Percentiles rank a stretch among this genome's conserved stretches.
These are phyloP conservation scores for Naganishia sp. DNA, from an alignment of 1,284 basidiomycete species.

Conservation along the genomic window DNA sequence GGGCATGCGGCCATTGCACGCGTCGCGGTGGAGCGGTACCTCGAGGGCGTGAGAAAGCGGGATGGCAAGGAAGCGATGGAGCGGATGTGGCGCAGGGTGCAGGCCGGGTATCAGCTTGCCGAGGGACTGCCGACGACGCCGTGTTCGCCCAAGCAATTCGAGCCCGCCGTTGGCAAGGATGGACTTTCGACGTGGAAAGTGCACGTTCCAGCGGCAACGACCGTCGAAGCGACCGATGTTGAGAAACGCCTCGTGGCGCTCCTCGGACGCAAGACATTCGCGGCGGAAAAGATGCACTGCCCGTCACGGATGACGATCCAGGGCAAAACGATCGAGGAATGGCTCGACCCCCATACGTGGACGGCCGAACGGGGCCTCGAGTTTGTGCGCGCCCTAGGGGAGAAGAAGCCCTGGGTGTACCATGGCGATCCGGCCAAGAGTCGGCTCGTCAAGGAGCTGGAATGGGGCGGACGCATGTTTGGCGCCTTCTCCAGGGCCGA, in stretches of 20 bases:
- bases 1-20: slow-evolving; percentile 46
- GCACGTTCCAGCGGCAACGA: background rate
- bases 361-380: slow-evolving; percentile 34
- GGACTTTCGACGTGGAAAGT: slow-evolving; percentile 18
- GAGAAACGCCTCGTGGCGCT: slow-evolving; percentile 36
- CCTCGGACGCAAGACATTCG: slow-evolving; percentile 38
- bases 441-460: slow-evolving; percentile 39
- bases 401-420: slow-evolving; percentile 39
- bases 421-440: slow-evolving; percentile 38
- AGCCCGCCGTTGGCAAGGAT: background rate
- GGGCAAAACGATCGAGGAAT: slow-evolving; percentile 39
- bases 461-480: slow-evolving; percentile 48
- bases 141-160: slow-evolving; percentile 37
- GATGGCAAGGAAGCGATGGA: slow-evolving; percentile 40
- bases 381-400: slow-evolving; percentile 38
- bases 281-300: slow-evolving; percentile 42
- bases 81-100: slow-evolving; percentile 42
- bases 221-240: background rate
- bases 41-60: slow-evolving; percentile 37
- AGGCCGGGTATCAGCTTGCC: slow-evolving; percentile 43
- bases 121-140: slow-evolving; percentile 48
- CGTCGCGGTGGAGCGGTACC: slow-evolving; percentile 40
- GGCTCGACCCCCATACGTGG: slow-evolving; percentile 40
- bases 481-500: slow-evolving; percentile 43
- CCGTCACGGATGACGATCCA: slow-evolving; percentile 38